phyloP scores from a whole-genome alignment of 805 yeast species.

The Metschnikowia noctiluminum region DNA sequence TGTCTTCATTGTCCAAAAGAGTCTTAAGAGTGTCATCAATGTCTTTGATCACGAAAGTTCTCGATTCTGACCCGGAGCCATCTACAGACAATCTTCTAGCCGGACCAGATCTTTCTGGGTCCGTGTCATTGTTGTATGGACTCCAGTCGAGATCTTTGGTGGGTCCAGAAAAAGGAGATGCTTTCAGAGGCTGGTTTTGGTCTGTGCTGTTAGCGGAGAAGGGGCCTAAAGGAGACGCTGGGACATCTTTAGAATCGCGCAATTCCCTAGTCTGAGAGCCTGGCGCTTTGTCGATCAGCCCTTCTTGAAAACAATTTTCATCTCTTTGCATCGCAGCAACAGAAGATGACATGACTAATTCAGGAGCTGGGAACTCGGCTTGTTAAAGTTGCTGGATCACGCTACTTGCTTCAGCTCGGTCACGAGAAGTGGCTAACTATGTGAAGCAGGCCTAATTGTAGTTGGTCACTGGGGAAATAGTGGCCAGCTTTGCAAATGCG shows the following conservation, averaged over 20 bases:
- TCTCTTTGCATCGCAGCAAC: not conserved
- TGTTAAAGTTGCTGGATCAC: no score
- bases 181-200: not conserved
- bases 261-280: not conserved
- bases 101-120: not conserved
- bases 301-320: not conserved
- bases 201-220: not conserved
- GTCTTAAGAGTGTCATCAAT: constrained; percentile 70
- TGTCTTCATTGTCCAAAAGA: constrained; percentile 73
- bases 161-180: not conserved
- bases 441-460: no score
- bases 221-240: not conserved
- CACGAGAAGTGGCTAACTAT: no score
- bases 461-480: no score
- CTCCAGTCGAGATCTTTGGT: not conserved
- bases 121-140: not conserved
- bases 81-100: constrained; percentile 6
- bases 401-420: no score
- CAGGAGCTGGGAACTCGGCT: no score
- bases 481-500: no score
- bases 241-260: not conserved
- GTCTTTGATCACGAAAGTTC: constrained; percentile 66
- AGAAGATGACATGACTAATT: not conserved
- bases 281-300: not conserved
- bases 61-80: constrained; percentile 23